Evolutionary conservation across 2,329 filamentous ascomycete species (phyloP).

Genomic region (Clonostachys rhizophaga): DNA sequence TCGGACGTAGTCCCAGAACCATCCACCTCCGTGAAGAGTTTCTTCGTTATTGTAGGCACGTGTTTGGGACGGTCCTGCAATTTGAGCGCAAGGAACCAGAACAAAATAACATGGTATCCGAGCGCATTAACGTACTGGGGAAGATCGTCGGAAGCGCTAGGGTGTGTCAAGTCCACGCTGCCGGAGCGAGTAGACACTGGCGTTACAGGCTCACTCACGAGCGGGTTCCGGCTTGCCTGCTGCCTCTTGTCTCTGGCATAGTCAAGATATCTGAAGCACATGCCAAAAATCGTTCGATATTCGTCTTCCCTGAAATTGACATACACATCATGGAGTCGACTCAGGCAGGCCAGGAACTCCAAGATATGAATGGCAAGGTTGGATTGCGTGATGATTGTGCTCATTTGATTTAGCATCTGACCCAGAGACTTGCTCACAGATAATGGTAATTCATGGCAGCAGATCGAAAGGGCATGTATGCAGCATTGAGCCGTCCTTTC

Average conservation of each 20-base stretch:
- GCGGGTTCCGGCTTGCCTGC: slow-evolving; percentile 27
- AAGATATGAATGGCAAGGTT: slow-evolving; percentile 91
- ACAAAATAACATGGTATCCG: slow-evolving; percentile 92
- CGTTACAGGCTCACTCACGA: slow-evolving; percentile 31
- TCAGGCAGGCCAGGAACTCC: slow-evolving; percentile 88
- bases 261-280: slow-evolving; percentile 90
- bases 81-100: slow-evolving; percentile 92
- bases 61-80: slow-evolving; percentile 78
- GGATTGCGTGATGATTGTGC: slow-evolving; percentile 90
- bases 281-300: slow-evolving; percentile 89
- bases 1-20: slow-evolving; percentile 69
- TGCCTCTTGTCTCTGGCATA: slow-evolving; percentile 69
- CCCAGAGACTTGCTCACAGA: slow-evolving; percentile 84
- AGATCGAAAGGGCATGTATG: slow-evolving; percentile 91
- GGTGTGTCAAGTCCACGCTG: slow-evolving; percentile 4
- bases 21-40: slow-evolving; percentile 73
- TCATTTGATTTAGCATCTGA: slow-evolving; percentile 86
- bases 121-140: slow-evolving; percentile 92
- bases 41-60: slow-evolving; percentile 86
- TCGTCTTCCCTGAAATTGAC: slow-evolving; percentile 89
- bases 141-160: slow-evolving; percentile 59
- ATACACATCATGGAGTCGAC: slow-evolving; percentile 78
- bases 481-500: slow-evolving; percentile 87
- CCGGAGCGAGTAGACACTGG: slow-evolving; percentile 5
- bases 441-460: slow-evolving; percentile 87